Evolutionary conservation across 73 alveolate genomes (phyloP), one percentile per base, ranked within the genome.

Genomic region (Loxodes magnus): DNA sequence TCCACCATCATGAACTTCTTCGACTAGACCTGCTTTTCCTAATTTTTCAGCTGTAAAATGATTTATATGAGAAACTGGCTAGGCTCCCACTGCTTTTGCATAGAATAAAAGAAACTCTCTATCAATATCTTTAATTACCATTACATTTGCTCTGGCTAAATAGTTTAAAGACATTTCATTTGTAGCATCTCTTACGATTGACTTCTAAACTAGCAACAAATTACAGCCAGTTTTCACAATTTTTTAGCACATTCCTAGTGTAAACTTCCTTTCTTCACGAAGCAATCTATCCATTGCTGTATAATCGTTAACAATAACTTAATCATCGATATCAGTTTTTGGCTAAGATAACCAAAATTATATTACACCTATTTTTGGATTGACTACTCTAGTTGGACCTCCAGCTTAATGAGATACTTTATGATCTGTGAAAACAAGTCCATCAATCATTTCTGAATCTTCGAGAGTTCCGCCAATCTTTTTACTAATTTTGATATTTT

Each of bases 391-490:
- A 17, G 92, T 21, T 10, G 99, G 99, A 29, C 98, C 98, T 44
- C 99, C 98, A 17, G 99, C 99, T 33, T 81, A 72, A 66, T 73
- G 83, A 42, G 96, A 70, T n/a, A 29, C 53, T n/a, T 39, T 88
- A 76, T 67, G 77, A 74, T 86, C 83, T 16, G 97, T 70, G 64
- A 95, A 89, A 56, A 93, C 94, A 30, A 94, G 79, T 29, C 99
- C 99, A 31, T 95, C 96, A 24, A 92, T 84, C 75, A 95, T 69
- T 62, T 92, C 97, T 14, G 99, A 78, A 65, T 95, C 99, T 57
- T 92, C 98, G 9, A 94, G 80, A 19, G 99, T 92, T 17, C 98
- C 99, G 48, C 99, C 99, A 34, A 86, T 67, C 68, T 88, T 93
- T 24, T 39, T 39, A 1, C 35, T 80, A 35, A 95, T 92, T 54